These are phyloP conservation scores for Rhodocollybia butyracea DNA, from an alignment of 768 basidiomycete species.

Conservation along the genomic window DNA sequence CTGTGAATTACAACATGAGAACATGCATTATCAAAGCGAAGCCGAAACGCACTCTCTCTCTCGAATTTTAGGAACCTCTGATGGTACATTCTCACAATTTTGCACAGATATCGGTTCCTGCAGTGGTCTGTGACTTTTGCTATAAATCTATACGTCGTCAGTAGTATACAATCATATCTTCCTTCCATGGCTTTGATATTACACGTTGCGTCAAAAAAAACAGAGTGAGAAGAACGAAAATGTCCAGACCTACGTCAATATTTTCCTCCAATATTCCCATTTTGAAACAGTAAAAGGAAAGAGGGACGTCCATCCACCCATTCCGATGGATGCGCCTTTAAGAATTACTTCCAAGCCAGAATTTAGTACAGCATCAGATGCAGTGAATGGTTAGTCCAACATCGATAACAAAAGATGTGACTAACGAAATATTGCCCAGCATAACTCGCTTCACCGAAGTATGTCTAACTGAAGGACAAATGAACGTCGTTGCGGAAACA, in stretches of 20 bases:
- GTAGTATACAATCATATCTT: constrained; percentile 51
- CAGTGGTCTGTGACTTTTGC: constrained; percentile 39
- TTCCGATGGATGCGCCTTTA: constrained; percentile 86
- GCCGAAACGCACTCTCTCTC: constrained; percentile 30
- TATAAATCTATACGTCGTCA: constrained; percentile 46
- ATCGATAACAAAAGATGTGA: constrained; percentile 4
- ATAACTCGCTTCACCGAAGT: constrained; percentile 92
- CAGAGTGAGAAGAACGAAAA: constrained; percentile 4
- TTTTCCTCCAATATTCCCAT: constrained; percentile 74
- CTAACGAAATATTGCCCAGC: constrained; percentile 92
- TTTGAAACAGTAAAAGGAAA: constrained; percentile 76
- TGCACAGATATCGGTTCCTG: constrained; percentile 54
- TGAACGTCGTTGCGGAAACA: neutral
- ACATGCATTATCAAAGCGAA: neutral
- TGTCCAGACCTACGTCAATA: constrained; percentile 48
- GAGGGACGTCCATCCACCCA: constrained; percentile 94
- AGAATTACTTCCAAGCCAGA: constrained; percentile 60
- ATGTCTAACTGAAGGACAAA: constrained; percentile 61
- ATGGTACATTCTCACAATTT: constrained; percentile 59
- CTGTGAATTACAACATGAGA: constrained; percentile 30
- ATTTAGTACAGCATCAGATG: constrained; percentile 75
- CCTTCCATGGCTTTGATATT: constrained; percentile 54
- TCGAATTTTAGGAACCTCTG: constrained; percentile 37
- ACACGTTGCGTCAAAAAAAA: neutral
- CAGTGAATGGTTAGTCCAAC: neutral